phyloP scores from a whole-genome alignment of 768 basidiomycete species.

The Cystofilobasidium macerans region DNA sequence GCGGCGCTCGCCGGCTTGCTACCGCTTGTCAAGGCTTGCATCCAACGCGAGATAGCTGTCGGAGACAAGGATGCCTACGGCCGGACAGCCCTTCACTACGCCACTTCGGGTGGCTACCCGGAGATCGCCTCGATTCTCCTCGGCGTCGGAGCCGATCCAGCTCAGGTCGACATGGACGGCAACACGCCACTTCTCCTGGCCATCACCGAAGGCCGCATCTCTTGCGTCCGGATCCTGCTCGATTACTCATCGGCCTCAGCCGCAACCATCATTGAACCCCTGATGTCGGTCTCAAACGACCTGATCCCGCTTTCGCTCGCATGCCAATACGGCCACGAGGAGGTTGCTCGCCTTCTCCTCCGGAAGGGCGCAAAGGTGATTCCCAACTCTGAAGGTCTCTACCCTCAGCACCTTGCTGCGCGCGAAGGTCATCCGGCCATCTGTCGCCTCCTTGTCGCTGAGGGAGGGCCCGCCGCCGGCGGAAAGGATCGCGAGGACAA shows the following conservation, averaged over 20 bases:
- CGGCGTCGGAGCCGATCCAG: conserved; percentile 50
- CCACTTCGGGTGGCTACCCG: conserved; percentile 81
- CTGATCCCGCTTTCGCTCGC: conserved; percentile 81
- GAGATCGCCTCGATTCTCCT: conserved; percentile 64
- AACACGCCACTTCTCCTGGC: conserved; percentile 91
- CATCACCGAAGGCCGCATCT: conserved; percentile 69
- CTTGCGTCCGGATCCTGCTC: conserved; percentile 69
- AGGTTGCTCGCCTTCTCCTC: conserved; percentile 67
- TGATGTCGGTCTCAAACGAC: conserved; percentile 50
- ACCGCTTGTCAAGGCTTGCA: conserved; percentile 64
- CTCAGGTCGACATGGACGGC: conserved; percentile 78
- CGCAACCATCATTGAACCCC: conserved; percentile 41
- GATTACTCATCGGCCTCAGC: neutral
- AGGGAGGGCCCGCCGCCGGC: conserved; percentile 43
- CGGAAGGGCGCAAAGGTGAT: conserved; percentile 63
- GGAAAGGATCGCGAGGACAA: conserved; percentile 83
- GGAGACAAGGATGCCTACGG: conserved; percentile 79
- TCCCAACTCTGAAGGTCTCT: conserved; percentile 90
- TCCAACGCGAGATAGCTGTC: conserved; percentile 54
- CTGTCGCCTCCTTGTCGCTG: conserved; percentile 58
- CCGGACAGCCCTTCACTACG: conserved; percentile 87
- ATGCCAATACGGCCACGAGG: conserved; percentile 74
- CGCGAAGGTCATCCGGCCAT: conserved; percentile 81
- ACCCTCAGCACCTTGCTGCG: conserved; percentile 90
- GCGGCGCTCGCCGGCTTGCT: conserved; percentile 74